Conservation (phyloP, 805 yeast species). For the Saccharomycopsis guyanensis region DNA sequence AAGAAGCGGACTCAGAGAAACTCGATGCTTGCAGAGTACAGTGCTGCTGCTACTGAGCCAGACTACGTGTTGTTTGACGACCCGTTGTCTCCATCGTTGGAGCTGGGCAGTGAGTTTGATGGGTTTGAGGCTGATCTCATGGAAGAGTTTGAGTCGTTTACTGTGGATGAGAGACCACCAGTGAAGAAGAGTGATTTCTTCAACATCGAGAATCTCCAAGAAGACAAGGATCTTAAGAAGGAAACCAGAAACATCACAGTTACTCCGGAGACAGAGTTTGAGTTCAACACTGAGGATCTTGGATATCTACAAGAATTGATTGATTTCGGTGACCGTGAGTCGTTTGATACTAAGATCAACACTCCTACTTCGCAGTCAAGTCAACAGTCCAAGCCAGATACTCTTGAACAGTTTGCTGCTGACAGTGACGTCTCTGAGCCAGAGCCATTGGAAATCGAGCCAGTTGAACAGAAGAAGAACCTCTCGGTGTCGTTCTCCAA, state of each 20-base stretch:
- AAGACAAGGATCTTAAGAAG: slow-evolving; percentile 1
- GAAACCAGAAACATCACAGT: neutral
- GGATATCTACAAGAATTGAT: slow-evolving; percentile 16
- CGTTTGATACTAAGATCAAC: neutral
- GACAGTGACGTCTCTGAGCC: neutral
- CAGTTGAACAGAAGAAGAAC: slow-evolving; percentile 3
- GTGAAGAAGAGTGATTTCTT: neutral
- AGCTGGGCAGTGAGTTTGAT: neutral
- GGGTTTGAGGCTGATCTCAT: neutral
- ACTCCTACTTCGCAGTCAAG: neutral
- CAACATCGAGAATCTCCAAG: neutral
- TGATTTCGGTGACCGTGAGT: neutral
- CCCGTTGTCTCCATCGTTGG: neutral
- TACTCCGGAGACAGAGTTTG: slow-evolving; percentile 10
- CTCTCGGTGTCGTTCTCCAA: slow-evolving; percentile 40
- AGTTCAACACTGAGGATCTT: slow-evolving; percentile 7
- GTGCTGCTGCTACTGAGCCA: neutral
- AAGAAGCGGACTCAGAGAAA: neutral
- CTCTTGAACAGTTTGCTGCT: neutral
- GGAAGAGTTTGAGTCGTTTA: neutral
- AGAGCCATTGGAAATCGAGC: neutral
- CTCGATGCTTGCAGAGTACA: neutral
- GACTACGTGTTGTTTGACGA: neutral
- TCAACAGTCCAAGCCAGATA: neutral
- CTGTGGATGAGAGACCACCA: neutral